Evolutionary conservation across 176 grass and related monocot genomes (phyloP), one percentile per base, ranked within the genome.

Genomic region (Stipa capillata): DNA sequence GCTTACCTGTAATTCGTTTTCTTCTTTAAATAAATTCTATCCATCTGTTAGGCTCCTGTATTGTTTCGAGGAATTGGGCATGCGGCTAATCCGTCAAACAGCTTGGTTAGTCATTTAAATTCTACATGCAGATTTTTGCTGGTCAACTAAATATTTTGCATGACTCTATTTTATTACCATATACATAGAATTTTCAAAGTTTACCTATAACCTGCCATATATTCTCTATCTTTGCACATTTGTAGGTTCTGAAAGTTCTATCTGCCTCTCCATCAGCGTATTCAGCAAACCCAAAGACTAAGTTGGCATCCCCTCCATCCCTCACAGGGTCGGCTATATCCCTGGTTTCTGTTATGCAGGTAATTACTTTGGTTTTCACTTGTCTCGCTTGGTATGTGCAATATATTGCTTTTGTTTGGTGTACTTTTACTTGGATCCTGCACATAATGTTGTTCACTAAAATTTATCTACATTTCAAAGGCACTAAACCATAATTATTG

Each of bases 261-360:
- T 93, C 90, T 68, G 86, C 96, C 12, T 99, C 90, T 53, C 75
- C 90, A 34, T 94, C 96, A 82, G 92, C 96, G 42, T 99, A 95
- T 83, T 99, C 90, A 58, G 92, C 90, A 84, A 99, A 95, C 43
- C 92, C 88, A 40, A 85, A 83, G 71, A 78, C 78, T 70, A 99
- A 91, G 74, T 81, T 93, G 76, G 73, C 92, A 18, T 83, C 88
- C 40, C 84, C 92, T 79, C 90, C 96, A 72, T 82, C 92, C 67
- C 88, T 95, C 40, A 95, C 90, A 69, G 90, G 96, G 43, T 91
- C 85, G 7, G 73, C 84, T 58, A 95, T 99, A 80, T 95, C 96
- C 68, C 79, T 99, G 42, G 96, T 95, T 72, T 99, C 96, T 73
- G 67, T 95, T 65, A 92, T 95, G 92, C 96, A 99, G 94, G 94